A percentile compares a stretch with the other conserved stretches of the same genome.
phyloP scores from a whole-genome alignment of 129 eudicot species.

The Solidago caesia region DNA sequence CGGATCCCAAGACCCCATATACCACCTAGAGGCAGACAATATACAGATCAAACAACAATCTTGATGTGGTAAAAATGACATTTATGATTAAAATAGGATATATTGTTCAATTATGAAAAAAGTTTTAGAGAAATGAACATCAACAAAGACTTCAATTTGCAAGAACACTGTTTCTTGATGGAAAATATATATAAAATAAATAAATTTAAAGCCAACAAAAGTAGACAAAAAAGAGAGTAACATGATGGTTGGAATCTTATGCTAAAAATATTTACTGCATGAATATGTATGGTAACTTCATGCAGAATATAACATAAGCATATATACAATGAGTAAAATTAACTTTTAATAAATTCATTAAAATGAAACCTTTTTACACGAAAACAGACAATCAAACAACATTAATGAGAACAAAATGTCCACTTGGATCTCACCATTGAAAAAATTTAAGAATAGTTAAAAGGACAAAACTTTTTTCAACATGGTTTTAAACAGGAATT shows the following conservation, averaged over 20 bases:
- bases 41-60: slow-evolving; percentile 11
- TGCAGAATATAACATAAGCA: slow-evolving; percentile 12
- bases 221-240: slow-evolving; percentile 1
- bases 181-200: slow-evolving; percentile 1
- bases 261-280: slow-evolving; percentile 21
- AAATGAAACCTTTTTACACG: slow-evolving; percentile 14
- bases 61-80: slow-evolving; percentile 29
- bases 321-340: neutral
- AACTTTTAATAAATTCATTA: neutral
- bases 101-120: slow-evolving; percentile 18
- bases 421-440: slow-evolving; percentile 8
- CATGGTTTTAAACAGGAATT: neutral
- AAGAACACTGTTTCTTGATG: slow-evolving; percentile 24
- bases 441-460: neutral
- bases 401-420: neutral
- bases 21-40: slow-evolving; percentile 31
- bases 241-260: slow-evolving; percentile 5
- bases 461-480: neutral
- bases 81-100: slow-evolving; percentile 21
- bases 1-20: slow-evolving; percentile 11
- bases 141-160: slow-evolving; percentile 26
- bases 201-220: slow-evolving; percentile 4
- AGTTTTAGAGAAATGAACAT: slow-evolving; percentile 26
- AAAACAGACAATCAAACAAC: neutral
- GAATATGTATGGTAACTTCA: neutral